These are phyloP conservation scores for Corallochytrium limacisporum DNA, from an alignment of 78 protist genomes.

Conservation along the genomic window DNA sequence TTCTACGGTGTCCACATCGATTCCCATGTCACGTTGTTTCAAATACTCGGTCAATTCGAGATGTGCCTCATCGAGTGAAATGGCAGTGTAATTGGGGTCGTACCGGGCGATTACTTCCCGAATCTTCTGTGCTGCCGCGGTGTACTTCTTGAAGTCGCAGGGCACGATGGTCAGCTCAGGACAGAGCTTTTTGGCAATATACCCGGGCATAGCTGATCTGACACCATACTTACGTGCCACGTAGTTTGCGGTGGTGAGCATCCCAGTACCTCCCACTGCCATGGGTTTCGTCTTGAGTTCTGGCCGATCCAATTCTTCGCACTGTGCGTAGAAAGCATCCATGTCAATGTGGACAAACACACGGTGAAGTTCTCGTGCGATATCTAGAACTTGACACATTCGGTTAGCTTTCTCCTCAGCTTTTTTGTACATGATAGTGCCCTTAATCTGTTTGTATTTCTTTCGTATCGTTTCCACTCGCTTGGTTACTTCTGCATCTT, in stretches of 20 bases:
- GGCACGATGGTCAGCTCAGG: constrained; percentile 11
- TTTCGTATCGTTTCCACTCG: neutral
- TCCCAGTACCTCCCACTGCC: constrained; percentile 48
- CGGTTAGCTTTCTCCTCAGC: neutral
- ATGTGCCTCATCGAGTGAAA: constrained; percentile 32
- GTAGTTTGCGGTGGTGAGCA: constrained; percentile 51
- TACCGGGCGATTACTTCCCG: constrained; percentile 5
- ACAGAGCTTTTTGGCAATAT: neutral
- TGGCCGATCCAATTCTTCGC: constrained; percentile 36
- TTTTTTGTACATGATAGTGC: neutral
- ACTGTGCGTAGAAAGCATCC: constrained; percentile 59
- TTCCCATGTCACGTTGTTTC: neutral
- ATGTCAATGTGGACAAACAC: constrained; percentile 38
- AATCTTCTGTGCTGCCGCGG: neutral
- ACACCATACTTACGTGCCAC: constrained; percentile 56
- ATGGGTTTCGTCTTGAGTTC: constrained; percentile 24
- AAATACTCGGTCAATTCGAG: constrained; percentile 25
- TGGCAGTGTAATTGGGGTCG: neutral
- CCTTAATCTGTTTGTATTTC: neutral
- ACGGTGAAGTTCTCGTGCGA: neutral
- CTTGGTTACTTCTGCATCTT: neutral
- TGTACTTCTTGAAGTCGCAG: constrained; percentile 6
- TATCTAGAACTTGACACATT: neutral
- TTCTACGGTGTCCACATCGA: neutral
- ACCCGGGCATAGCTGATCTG: constrained; percentile 62